Conservation (phyloP, 805 yeast species). For the Kodamaea jinghongensis region DNA sequence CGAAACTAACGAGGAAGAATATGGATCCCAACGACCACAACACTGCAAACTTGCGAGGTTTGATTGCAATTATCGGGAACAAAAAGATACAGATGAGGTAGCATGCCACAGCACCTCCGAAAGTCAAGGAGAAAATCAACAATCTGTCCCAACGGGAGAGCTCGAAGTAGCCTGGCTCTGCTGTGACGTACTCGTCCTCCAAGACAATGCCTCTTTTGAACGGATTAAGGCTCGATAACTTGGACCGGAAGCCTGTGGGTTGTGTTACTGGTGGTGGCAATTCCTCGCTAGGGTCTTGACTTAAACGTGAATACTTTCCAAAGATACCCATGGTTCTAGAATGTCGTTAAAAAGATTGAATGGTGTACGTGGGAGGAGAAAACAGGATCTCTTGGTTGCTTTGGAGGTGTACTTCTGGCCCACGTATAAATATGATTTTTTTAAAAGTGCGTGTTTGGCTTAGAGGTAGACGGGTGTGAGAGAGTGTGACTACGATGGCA, state of each 20-base stretch:
- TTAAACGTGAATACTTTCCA: conserved; percentile 31
- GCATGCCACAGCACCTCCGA: conserved; percentile 42
- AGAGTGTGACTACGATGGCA: no score
- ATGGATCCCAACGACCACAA: conserved; percentile 47
- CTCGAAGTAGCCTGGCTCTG: conserved; percentile 44
- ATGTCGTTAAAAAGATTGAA: no score
- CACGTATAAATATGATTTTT: no score
- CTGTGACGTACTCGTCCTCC: conserved; percentile 43
- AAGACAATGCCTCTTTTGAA: conserved; percentile 37
- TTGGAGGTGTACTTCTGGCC: no score
- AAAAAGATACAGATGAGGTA: conserved; percentile 42
- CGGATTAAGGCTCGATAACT: conserved; percentile 38
- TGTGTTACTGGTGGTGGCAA: conserved; percentile 41
- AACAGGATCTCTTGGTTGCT: no score
- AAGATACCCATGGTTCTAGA: conserved; percentile 37
- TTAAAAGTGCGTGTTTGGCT: no score
- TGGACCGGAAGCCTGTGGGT: conserved; percentile 23
- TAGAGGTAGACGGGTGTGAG: no score
- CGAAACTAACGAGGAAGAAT: conserved; percentile 45
- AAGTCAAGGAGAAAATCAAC: conserved; percentile 43
- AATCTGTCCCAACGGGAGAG: conserved; percentile 46
- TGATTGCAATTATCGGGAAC: conserved; percentile 41
- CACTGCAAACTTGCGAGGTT: conserved; percentile 46
- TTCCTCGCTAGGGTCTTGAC: conserved; percentile 33
- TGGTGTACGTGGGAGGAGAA: no score